phyloP scores from a whole-genome alignment of 257 asterid species.

The Jacaranda mimosifolia region DNA sequence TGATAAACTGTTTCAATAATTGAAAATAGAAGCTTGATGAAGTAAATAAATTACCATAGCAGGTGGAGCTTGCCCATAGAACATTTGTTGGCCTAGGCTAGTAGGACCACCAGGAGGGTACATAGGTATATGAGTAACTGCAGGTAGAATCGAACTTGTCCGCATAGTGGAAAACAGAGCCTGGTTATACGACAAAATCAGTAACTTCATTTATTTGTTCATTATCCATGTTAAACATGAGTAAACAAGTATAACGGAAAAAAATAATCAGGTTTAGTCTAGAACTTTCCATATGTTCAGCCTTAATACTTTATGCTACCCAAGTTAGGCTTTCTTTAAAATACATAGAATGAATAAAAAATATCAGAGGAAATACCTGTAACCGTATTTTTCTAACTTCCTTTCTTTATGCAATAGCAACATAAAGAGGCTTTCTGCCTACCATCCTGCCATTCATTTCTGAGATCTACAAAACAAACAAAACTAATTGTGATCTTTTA shows the following conservation, averaged over 20 bases:
- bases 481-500: not conserved
- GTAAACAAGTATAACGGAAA: too few relatives aligned
- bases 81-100: too few relatives aligned
- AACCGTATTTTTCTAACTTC: constrained; percentile 70
- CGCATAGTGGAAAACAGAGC: constrained; percentile 60
- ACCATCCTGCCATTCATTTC: constrained; percentile 76
- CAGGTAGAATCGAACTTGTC: constrained; percentile 44
- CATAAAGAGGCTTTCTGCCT: constrained; percentile 71
- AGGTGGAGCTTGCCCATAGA: constrained; percentile 62
- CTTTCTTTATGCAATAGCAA: constrained; percentile 73
- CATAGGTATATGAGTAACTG: constrained; percentile 53
- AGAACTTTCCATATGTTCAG: too few relatives aligned
- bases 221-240: too few relatives aligned
- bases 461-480: too few relatives aligned
- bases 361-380: constrained; percentile 50
- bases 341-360: not conserved
- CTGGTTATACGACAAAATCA: constrained; percentile 36
- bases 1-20: too few relatives aligned
- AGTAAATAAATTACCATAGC: constrained; percentile 46
- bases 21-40: not conserved
- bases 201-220: not conserved
- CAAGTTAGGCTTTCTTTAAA: too few relatives aligned
- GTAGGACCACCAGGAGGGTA: constrained; percentile 58
- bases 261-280: not conserved
- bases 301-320: too few relatives aligned